Evolutionary conservation across 2,329 filamentous ascomycete species (phyloP), one percentile per base, ranked within the genome.

Genomic region (Diplocarpon rosae): DNA sequence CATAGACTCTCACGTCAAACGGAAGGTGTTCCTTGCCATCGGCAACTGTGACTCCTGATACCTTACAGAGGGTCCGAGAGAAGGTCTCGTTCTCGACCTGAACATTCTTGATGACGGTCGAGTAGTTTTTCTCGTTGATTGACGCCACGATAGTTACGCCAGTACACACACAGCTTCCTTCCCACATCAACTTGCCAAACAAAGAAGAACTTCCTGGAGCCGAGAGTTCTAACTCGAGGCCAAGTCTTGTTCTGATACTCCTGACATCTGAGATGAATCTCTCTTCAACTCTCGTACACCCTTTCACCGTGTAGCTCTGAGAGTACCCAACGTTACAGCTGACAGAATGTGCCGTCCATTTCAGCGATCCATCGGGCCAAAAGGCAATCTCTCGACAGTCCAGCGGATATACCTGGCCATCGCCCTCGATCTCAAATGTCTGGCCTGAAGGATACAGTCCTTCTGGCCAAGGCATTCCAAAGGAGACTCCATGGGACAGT

Each of bases 261-360:
- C 32, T 37, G 10, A 20, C 34, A 30, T 20, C 4, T 15, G 14
- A 3, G 12, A 29, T 11, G 24, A 39, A n/a, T 29, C 15, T 11
- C 13, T 39, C 28, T 24, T 20, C 27, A 13, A 12, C 9, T 9
- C 24, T 3, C n/a, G 14, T 10, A 9, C 14, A 30, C 29, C 33
- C 41, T 14, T 43, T 36, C 10, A 43, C 34, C 3, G 28, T 43
- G 36, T 43, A 43, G 17, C 28, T 16, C 5, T 43, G 27, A 12
- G n/a, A 37, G 28, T 43, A 43, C 17, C 12, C 16, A 16, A 43
- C n/a, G 15, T 43, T 16, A 1, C 34, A 28, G 15, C 33, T 29
- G 7, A 43, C 28, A 16, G 41, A 37, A 43, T 43, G 41, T 8
- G 41, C 41, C 30, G 41, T 43, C 41, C 41, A 43, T 37, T 43